Evolutionary conservation across 371 early-diverging fungal species (phyloP).

Genomic region (Paraphysoderma sedebokerense): DNA sequence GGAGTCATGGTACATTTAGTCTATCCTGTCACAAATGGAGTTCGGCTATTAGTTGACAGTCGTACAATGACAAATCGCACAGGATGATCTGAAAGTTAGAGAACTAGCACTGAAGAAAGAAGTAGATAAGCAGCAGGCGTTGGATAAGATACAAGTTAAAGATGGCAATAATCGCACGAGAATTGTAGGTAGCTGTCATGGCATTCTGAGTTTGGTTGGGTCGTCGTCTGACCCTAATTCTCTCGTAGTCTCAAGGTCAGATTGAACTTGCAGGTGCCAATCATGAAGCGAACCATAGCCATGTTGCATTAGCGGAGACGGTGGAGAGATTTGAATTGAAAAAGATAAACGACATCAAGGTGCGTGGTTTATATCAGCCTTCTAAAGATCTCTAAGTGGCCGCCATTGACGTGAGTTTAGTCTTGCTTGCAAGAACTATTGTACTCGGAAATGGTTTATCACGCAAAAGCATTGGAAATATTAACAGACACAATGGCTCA

Average conservation of each 20-base stretch:
- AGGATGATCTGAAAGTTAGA: not conserved
- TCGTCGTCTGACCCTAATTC: not conserved
- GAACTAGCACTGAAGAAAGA: constrained; percentile 1
- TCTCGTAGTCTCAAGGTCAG: not conserved
- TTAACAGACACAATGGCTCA: not conserved
- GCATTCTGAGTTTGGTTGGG: no score
- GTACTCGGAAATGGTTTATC: not conserved
- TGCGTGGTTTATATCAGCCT: constrained; percentile 17
- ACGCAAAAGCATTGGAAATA: not conserved
- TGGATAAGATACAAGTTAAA: not conserved
- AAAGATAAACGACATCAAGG: not conserved
- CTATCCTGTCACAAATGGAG: not conserved
- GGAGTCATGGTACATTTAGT: not conserved
- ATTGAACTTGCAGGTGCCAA: not conserved
- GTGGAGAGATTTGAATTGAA: not conserved
- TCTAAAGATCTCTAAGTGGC: not conserved
- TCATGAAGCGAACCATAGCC: not conserved
- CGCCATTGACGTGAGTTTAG: not conserved
- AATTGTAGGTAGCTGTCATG: not conserved
- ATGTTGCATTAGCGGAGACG: not conserved
- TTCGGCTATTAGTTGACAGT: no score
- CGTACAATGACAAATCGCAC: not conserved
- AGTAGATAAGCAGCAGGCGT: not conserved
- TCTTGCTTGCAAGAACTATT: not conserved
- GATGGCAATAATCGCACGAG: not conserved